Percentiles rank a stretch among this genome's conserved stretches.
These are phyloP conservation scores for Dactylellina leptospora DNA, from an alignment of 2,329 filamentous ascomycete species.

Conservation along the genomic window DNA sequence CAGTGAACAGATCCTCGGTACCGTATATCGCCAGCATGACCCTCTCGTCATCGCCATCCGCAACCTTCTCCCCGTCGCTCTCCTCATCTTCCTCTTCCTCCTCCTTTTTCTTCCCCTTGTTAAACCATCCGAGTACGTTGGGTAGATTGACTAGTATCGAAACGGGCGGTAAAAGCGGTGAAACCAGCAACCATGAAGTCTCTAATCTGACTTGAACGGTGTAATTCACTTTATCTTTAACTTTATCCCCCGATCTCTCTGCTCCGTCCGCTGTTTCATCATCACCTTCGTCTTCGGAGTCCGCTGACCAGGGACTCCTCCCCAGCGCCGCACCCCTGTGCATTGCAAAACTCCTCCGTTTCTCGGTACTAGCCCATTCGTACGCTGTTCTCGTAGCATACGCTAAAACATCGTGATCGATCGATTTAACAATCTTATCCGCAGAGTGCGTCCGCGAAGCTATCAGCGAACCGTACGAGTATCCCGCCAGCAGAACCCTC, in stretches of 20 bases:
- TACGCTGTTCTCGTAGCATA: conserved; percentile 48
- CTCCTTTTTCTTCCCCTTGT: conserved; percentile 22
- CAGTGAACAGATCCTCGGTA: conserved; percentile 76
- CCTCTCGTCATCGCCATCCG: conserved; percentile 11
- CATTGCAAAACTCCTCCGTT: conserved; percentile 51
- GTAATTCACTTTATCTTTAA: conserved; percentile 33
- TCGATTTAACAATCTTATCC: conserved; percentile 59
- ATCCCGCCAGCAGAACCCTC: conserved; percentile 74
- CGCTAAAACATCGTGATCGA: conserved; percentile 60
- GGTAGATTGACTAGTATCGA: conserved; percentile 59
- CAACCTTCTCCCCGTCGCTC: conserved; percentile 21
- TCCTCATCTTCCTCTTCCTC: conserved; percentile 52
- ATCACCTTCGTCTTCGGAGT: conserved; percentile 6
- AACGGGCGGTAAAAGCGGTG: conserved; percentile 61
- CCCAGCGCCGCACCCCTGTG: conserved; percentile 27
- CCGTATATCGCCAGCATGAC: conserved; percentile 76
- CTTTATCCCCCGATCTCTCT: not conserved
- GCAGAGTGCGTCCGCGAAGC: conserved; percentile 74
- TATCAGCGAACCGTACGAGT: conserved; percentile 90
- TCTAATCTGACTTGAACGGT: conserved; percentile 24
- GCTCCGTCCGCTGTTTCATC: not conserved
- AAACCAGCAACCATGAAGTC: conserved; percentile 44
- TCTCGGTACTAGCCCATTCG: conserved; percentile 48
- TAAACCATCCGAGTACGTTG: conserved; percentile 35
- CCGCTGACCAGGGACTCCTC: conserved; percentile 17